Evolutionary conservation across 2,329 filamentous ascomycete species (phyloP), one percentile per base, ranked within the genome.

Genomic region (Sporothrix brasiliensis): DNA sequence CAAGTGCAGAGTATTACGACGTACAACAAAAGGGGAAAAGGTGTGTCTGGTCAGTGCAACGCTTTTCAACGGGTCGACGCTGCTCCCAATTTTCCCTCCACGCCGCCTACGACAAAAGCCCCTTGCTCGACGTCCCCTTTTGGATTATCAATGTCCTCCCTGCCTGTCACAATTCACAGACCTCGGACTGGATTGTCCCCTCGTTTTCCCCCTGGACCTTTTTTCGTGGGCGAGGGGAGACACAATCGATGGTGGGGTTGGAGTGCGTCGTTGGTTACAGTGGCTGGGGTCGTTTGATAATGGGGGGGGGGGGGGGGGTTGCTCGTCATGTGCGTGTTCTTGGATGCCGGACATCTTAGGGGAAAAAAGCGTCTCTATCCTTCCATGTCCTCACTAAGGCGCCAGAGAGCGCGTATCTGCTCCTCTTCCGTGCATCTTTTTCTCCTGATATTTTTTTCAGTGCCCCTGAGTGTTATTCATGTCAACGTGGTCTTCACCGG

Each of bases 151-250:
- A 30, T 30, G 39, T 21, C 4, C 13, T 63, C 19, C 14, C 21
- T 66, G 44, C 47, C 27, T 52, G 44, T 61, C 44, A 61, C 52
- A 58, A 52, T 27, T 69, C 50, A 68, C 50, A 68, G 56, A 56
- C 27, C 39, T 21, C 47, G 49, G 30, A n/a, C 47, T 21, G 41
- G 39, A 65, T 19, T 65, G 60, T 49, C n/a, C 41, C 60, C 41
- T 65, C 21, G 3, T 9, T 13, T n/a, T 19, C 63, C 49, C 63
- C 14, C 39, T 24, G 24, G 21, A 34, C 65, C 19, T 9, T n/a
- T 44, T 11, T 19, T 24, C 24, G 24, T 24, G 13, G 56, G n/a
- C 39, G 34, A 44, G n/a, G 58, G 6, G 13, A 47, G 27, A 30
- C n/a, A 41, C 34, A 61, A 44, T 44, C 14, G 39, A 63, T 39